These are phyloP conservation scores for Smallanthus sonchifolius DNA, from an alignment of 129 eudicot species.

Conservation along the genomic window DNA sequence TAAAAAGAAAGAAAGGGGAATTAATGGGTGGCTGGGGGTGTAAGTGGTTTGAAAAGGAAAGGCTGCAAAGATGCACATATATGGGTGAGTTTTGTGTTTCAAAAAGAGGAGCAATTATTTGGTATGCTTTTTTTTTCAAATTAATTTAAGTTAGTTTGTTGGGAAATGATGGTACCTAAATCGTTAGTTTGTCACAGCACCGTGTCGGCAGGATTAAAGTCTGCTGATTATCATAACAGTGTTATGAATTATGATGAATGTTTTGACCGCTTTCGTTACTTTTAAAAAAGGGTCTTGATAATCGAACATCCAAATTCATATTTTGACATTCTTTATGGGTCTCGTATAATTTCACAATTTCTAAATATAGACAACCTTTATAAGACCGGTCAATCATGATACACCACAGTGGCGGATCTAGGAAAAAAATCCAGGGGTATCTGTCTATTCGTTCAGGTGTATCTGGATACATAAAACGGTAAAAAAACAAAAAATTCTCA, in stretches of 20 bases:
- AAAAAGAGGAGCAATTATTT: slow-evolving; percentile 21
- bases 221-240: neutral
- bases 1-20: slow-evolving; percentile 16
- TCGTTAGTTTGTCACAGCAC: neutral
- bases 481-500: no score
- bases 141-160: neutral
- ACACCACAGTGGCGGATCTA: no score
- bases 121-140: neutral
- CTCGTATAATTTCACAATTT: no score
- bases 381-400: no score
- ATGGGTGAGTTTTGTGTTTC: neutral
- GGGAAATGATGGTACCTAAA: neutral
- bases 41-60: slow-evolving; percentile 25
- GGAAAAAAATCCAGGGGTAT: no score
- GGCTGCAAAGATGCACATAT: slow-evolving; percentile 30
- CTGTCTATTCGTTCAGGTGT: no score
- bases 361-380: no score
- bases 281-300: no score
- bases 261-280: no score
- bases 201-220: neutral
- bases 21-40: slow-evolving; percentile 26
- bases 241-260: neutral
- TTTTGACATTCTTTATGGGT: no score
- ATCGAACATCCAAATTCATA: no score
- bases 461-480: no score